phyloP scores from a whole-genome alignment of 2,329 filamentous ascomycete genomes.

The Madurella mycetomatis region DNA sequence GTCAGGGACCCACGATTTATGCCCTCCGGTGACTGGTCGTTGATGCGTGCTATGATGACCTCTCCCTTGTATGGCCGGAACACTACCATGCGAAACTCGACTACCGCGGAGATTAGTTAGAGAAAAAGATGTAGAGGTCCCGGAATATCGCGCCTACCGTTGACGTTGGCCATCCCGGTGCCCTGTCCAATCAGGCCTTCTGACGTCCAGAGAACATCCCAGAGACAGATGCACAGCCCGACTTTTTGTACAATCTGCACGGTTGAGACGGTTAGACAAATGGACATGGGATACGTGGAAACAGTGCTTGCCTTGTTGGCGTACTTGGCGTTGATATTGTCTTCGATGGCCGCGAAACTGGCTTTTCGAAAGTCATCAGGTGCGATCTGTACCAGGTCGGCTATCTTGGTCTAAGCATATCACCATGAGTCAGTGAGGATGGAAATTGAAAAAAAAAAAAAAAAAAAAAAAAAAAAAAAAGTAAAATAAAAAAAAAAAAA shows the following conservation, averaged over 20 bases:
- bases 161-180: slow-evolving; percentile 88
- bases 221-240: slow-evolving; percentile 88
- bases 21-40: slow-evolving; percentile 64
- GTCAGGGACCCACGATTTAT: slow-evolving; percentile 57
- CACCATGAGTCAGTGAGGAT: background rate
- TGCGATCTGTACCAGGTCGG: slow-evolving; percentile 88
- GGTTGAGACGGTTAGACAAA: slow-evolving; percentile 2
- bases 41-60: slow-evolving; percentile 80
- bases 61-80: slow-evolving; percentile 96
- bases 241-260: slow-evolving; percentile 80
- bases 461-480: background rate
- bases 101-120: slow-evolving; percentile 40
- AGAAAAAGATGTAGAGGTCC: background rate
- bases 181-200: slow-evolving; percentile 94
- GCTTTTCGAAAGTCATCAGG: slow-evolving; percentile 84
- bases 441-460: too few relatives aligned
- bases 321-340: slow-evolving; percentile 96
- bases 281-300: background rate
- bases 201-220: slow-evolving; percentile 82
- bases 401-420: slow-evolving; percentile 71
- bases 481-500: background rate
- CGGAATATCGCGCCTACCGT: slow-evolving; percentile 54
- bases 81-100: slow-evolving; percentile 88
- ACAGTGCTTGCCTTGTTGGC: slow-evolving; percentile 67
- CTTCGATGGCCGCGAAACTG: slow-evolving; percentile 81